Conservation (phyloP, 495 filamentous ascomycete genomes). For the Neurospora discreta region DNA sequence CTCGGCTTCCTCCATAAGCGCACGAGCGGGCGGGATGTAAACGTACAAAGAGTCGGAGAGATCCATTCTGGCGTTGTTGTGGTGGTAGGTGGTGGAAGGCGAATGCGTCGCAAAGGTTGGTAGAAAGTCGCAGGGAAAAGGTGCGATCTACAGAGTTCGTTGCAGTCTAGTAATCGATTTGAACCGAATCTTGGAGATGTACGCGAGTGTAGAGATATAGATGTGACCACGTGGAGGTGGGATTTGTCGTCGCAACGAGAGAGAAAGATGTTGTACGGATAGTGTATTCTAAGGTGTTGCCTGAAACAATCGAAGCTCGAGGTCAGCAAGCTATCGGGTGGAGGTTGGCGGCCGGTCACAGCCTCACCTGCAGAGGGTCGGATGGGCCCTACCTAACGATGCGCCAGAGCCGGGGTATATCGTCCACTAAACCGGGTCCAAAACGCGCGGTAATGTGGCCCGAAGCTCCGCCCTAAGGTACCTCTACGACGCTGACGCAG, state of each 20-base stretch:
- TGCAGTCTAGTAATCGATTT: neutral
- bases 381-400: neutral
- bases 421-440: neutral
- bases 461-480: neutral
- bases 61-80: slow-evolving; percentile 23
- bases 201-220: neutral
- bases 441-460: neutral
- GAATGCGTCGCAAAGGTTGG: neutral
- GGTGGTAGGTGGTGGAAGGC: neutral
- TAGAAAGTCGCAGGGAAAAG: neutral
- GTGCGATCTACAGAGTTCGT: neutral
- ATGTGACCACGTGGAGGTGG: neutral
- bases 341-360: neutral
- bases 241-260: neutral
- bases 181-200: neutral
- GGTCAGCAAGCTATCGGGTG: neutral
- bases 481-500: neutral
- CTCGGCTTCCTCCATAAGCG: neutral
- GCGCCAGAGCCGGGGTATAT: neutral
- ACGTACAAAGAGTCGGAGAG: slow-evolving; percentile 38
- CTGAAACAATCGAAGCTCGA: neutral
- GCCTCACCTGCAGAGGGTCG: neutral
- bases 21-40: neutral
- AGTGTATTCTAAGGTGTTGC: neutral
- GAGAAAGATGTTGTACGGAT: neutral